Conservation (phyloP, 805 yeast genomes). For the Komagataella mondaviorum region DNA sequence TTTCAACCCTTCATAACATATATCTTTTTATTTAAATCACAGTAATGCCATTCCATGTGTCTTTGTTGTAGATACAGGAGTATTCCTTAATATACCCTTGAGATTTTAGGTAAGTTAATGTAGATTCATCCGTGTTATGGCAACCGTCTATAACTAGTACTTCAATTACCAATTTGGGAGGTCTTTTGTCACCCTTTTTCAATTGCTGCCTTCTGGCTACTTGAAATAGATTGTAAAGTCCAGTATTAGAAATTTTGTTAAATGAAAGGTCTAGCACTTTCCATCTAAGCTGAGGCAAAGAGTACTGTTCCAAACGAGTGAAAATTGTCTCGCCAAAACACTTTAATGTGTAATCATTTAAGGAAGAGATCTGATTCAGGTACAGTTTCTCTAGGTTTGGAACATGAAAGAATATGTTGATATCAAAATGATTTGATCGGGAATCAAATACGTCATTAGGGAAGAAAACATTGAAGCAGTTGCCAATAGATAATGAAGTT, state of each 20-base stretch:
- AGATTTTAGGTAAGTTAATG: not conserved
- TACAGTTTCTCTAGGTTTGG: not conserved
- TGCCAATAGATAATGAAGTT: not conserved
- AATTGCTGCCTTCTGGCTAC: not conserved
- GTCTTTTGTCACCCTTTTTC: not conserved
- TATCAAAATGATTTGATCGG: not conserved
- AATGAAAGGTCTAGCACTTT: not conserved
- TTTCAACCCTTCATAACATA: constrained; percentile 7
- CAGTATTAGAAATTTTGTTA: not conserved
- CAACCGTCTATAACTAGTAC: not conserved
- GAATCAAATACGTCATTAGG: not conserved
- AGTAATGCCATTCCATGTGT: not conserved
- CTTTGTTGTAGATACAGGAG: not conserved
- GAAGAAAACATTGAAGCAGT: not conserved
- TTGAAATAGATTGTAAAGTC: not conserved
- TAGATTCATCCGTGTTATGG: not conserved
- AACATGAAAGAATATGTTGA: not conserved
- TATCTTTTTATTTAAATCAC: not conserved
- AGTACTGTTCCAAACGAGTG: not conserved
- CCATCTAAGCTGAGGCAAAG: not conserved
- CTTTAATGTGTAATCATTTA: not conserved
- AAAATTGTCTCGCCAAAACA: not conserved
- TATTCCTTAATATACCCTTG: not conserved
- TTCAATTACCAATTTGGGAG: not conserved
- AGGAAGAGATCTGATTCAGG: not conserved